These are phyloP conservation scores for Narthecium ossifragum DNA, from an alignment of 106 monocot species.

Conservation along the genomic window DNA sequence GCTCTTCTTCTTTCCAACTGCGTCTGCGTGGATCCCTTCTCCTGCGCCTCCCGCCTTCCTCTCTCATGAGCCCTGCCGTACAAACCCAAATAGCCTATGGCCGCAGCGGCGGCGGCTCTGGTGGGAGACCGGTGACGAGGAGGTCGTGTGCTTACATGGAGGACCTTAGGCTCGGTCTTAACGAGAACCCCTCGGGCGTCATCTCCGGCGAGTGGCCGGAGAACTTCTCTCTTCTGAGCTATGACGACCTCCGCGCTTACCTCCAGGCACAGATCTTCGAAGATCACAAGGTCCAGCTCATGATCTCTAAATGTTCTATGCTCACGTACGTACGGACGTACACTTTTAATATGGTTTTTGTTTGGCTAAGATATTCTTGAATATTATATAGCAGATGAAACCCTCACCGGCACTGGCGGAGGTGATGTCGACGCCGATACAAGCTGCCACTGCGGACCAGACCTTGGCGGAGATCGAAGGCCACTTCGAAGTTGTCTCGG, in stretches of 20 bases:
- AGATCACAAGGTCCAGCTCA: slow-evolving; percentile 18
- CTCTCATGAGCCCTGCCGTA: background rate
- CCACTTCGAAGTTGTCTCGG: slow-evolving; percentile 56
- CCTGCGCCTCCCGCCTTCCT: background rate
- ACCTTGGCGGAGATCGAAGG: slow-evolving; percentile 58
- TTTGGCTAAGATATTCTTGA: background rate
- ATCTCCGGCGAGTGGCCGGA: slow-evolving; percentile 91
- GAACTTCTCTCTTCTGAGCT: slow-evolving; percentile 74
- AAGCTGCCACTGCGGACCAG: slow-evolving; percentile 51
- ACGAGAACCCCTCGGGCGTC: slow-evolving; percentile 76
- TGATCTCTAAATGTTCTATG: background rate
- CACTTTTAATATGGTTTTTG: background rate
- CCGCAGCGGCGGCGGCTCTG: background rate
- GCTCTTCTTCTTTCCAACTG: too few relatives aligned
- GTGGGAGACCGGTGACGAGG: background rate
- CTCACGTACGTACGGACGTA: background rate
- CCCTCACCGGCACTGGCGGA: slow-evolving; percentile 42
- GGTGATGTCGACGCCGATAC: slow-evolving; percentile 62
- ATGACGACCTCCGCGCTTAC: slow-evolving; percentile 69
- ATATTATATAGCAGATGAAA: slow-evolving; percentile 17
- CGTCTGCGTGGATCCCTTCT: background rate
- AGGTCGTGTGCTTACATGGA: background rate
- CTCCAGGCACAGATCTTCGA: slow-evolving; percentile 57
- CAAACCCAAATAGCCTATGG: background rate
- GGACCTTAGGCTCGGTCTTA: slow-evolving; percentile 38